phyloP scores from a whole-genome alignment of 2,329 filamentous ascomycete genomes.

The Pestalotiopsis sp. region DNA sequence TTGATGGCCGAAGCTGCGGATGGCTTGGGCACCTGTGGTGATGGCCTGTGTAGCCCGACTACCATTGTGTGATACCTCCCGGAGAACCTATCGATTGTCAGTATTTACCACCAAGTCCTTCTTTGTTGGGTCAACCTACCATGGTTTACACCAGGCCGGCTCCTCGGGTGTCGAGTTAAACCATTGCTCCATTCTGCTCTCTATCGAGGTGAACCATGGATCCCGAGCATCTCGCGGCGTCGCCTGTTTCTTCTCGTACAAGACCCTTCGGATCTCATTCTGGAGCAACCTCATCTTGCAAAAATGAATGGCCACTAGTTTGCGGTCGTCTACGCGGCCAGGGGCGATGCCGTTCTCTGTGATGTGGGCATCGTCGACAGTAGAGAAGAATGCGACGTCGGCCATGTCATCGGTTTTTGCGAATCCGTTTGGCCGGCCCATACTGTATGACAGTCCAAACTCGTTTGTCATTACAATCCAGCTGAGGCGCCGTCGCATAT shows the following conservation, averaged over 20 bases:
- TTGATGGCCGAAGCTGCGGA: constrained; percentile 74
- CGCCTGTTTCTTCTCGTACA: constrained; percentile 81
- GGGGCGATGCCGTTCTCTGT: constrained; percentile 72
- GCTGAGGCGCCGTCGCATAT: constrained; percentile 84
- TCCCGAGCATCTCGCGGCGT: constrained; percentile 78
- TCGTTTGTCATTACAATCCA: constrained; percentile 92
- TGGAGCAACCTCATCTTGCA: constrained; percentile 88
- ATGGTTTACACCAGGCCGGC: constrained; percentile 71
- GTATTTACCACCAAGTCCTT: background rate
- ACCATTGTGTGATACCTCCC: constrained; percentile 83
- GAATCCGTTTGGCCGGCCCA: constrained; percentile 85
- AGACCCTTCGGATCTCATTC: constrained; percentile 79
- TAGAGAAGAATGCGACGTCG: constrained; percentile 82
- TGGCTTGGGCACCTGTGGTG: constrained; percentile 86
- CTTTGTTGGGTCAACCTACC: constrained; percentile 54
- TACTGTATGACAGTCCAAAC: constrained; percentile 79
- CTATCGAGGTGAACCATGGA: constrained; percentile 84
- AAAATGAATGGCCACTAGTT: constrained; percentile 88
- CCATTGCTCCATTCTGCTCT: constrained; percentile 78
- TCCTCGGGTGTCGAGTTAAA: constrained; percentile 72
- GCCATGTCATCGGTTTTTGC: constrained; percentile 80
- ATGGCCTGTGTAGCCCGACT: constrained; percentile 84
- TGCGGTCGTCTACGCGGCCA: constrained; percentile 75
- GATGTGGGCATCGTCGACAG: constrained; percentile 81
- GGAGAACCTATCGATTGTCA: constrained; percentile 51